Conservation (phyloP, 805 yeast species). For the Pichia membranifaciens region DNA sequence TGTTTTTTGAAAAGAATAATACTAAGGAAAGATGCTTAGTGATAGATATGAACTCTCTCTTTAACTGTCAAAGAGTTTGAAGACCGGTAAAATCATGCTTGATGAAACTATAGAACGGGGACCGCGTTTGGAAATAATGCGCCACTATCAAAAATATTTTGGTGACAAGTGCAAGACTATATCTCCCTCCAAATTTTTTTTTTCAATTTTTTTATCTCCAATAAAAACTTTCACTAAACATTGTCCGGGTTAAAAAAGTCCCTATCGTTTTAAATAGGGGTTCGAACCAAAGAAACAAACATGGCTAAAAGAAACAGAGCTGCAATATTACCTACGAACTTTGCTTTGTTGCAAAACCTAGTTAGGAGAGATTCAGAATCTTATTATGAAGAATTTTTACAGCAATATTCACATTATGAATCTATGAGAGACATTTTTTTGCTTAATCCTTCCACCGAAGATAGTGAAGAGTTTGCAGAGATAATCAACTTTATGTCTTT, state of each 20-base stretch:
- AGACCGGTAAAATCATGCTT: background rate
- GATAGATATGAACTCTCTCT: no score
- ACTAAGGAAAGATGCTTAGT: no score
- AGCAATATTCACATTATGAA: constrained; percentile 89
- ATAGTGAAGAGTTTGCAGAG: constrained; percentile 68
- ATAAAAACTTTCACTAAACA: background rate
- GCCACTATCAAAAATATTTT: background rate
- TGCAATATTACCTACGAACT: constrained; percentile 87
- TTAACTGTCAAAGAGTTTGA: no score
- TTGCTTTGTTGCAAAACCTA: constrained; percentile 84
- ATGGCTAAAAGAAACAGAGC: constrained; percentile 92
- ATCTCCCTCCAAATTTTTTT: background rate
- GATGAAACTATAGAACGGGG: background rate
- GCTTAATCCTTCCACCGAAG: constrained; percentile 58
- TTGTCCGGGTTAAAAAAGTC: no score
- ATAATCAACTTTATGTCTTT: constrained; percentile 88
- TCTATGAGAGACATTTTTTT: constrained; percentile 83
- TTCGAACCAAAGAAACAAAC: background rate
- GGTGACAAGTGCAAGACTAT: background rate
- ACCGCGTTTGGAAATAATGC: background rate
- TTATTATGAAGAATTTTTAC: constrained; percentile 86
- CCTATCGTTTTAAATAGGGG: background rate
- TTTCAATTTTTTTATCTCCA: background rate
- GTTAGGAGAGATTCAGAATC: constrained; percentile 93
- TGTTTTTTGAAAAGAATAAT: no score